phyloP scores from a whole-genome alignment of 495 filamentous ascomycete genomes.

The Lasiosphaeria ovina region DNA sequence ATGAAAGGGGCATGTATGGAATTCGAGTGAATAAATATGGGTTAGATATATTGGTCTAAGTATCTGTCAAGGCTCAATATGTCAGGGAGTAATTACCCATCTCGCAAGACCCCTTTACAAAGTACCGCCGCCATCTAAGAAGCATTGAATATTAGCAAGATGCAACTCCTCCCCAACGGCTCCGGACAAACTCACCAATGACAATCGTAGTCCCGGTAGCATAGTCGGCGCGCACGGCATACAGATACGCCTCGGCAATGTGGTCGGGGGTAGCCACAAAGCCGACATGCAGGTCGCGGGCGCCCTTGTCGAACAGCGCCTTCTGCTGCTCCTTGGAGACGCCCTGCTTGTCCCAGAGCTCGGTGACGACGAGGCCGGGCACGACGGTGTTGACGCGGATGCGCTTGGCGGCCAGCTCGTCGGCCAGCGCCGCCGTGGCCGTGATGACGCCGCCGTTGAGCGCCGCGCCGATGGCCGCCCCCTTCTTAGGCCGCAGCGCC shows the following conservation, averaged over 20 bases:
- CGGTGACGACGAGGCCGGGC: slow-evolving; percentile 53
- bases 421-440: slow-evolving; percentile 47
- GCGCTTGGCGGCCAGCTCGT: slow-evolving; percentile 45
- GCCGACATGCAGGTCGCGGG: slow-evolving; percentile 37
- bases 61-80: background rate
- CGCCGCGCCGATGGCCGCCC: slow-evolving; percentile 32
- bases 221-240: slow-evolving; percentile 54
- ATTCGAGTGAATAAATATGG: too few species aligned
- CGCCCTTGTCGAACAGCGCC: slow-evolving; percentile 28
- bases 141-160: background rate
- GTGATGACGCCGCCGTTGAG: slow-evolving; percentile 39
- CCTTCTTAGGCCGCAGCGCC: slow-evolving; percentile 39
- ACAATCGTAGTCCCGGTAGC: slow-evolving; percentile 47
- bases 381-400: slow-evolving; percentile 56
- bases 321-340: slow-evolving; percentile 33
- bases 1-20: too few species aligned
- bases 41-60: too few species aligned
- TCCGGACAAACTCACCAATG: slow-evolving; percentile 27
- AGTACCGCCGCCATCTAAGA: slow-evolving; percentile 14
- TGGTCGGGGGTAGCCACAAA: slow-evolving; percentile 51
- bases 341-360: slow-evolving; percentile 42
- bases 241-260: slow-evolving; percentile 58
- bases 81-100: background rate
- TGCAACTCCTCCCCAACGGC: background rate
- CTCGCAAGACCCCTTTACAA: background rate